phyloP scores from a whole-genome alignment of 2,329 filamentous ascomycete species.

The Neofusicoccum sp. region DNA sequence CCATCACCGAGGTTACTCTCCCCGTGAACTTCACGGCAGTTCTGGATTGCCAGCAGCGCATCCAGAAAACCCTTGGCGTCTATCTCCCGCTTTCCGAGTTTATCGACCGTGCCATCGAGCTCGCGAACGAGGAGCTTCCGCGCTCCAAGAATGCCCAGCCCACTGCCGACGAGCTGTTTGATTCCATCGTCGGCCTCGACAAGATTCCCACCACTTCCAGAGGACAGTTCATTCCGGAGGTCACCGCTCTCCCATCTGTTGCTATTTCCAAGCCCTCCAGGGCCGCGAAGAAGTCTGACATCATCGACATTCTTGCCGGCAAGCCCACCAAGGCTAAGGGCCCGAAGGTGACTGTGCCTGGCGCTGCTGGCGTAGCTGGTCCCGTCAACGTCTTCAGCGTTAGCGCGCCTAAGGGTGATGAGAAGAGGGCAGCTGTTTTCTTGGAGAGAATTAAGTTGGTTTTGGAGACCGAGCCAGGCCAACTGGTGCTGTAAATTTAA shows the following conservation, averaged over 20 bases:
- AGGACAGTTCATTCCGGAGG: constrained; percentile 70
- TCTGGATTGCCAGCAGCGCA: constrained; percentile 74
- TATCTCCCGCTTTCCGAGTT: constrained; percentile 83
- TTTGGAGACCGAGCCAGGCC: constrained; percentile 49
- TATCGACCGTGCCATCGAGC: constrained; percentile 76
- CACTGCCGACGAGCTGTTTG: constrained; percentile 79
- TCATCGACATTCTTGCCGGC: constrained; percentile 72
- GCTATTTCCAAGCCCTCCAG: constrained; percentile 30
- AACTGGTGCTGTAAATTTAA: constrained; percentile 34
- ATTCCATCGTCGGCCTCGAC: constrained; percentile 76
- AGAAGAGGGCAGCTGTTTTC: constrained; percentile 77
- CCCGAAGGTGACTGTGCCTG: constrained; percentile 31
- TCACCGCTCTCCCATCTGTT: constrained; percentile 45
- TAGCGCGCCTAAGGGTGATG: constrained; percentile 74
- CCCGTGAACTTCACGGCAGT: constrained; percentile 78
- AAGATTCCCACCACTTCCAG: constrained; percentile 52
- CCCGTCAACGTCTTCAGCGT: constrained; percentile 79
- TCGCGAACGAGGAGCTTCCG: constrained; percentile 86
- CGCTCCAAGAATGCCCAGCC: constrained; percentile 62
- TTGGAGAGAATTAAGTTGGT: constrained; percentile 82
- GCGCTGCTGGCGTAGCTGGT: constrained; percentile 33
- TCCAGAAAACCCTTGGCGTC: constrained; percentile 74
- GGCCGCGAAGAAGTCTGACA: constrained; percentile 61
- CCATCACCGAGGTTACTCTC: constrained; percentile 62
- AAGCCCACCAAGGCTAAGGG: constrained; percentile 41